Conservation (phyloP, 805 yeast species). For the Candida taoyuanica region DNA sequence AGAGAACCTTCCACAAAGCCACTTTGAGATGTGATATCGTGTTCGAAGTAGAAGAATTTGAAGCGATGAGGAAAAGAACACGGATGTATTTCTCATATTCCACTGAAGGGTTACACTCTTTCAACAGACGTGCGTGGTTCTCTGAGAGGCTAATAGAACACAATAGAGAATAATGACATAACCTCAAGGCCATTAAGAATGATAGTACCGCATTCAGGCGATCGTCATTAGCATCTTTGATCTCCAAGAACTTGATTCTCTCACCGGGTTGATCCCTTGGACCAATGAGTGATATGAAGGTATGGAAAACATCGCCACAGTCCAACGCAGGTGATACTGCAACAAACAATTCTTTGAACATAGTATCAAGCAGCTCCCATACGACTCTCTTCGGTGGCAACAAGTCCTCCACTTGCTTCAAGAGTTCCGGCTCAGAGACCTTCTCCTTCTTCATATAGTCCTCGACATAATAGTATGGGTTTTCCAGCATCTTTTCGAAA, state of each 20-base stretch:
- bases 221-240: neutral
- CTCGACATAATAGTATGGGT: slow-evolving; percentile 17
- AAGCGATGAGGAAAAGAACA: slow-evolving; percentile 11
- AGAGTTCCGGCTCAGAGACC: slow-evolving; percentile 13
- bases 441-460: slow-evolving; percentile 16
- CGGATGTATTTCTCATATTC: slow-evolving; percentile 21
- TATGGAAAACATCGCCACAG: neutral
- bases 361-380: slow-evolving; percentile 54
- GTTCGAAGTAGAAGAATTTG: slow-evolving; percentile 2
- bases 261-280: slow-evolving; percentile 16
- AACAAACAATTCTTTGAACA: slow-evolving; percentile 27
- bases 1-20: slow-evolving; percentile 9
- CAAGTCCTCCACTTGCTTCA: slow-evolving; percentile 31
- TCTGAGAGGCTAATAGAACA: neutral
- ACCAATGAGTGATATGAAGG: slow-evolving; percentile 38
- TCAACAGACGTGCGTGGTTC: slow-evolving; percentile 1
- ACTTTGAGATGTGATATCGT: slow-evolving; percentile 13
- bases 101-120: slow-evolving; percentile 8
- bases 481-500: slow-evolving; percentile 16
- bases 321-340: neutral
- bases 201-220: neutral
- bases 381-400: slow-evolving; percentile 51
- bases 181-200: neutral
- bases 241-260: neutral
- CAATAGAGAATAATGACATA: neutral